These are phyloP conservation scores for Aspergillus sparsus DNA, from an alignment of 495 filamentous ascomycete genomes.

Conservation along the genomic window DNA sequence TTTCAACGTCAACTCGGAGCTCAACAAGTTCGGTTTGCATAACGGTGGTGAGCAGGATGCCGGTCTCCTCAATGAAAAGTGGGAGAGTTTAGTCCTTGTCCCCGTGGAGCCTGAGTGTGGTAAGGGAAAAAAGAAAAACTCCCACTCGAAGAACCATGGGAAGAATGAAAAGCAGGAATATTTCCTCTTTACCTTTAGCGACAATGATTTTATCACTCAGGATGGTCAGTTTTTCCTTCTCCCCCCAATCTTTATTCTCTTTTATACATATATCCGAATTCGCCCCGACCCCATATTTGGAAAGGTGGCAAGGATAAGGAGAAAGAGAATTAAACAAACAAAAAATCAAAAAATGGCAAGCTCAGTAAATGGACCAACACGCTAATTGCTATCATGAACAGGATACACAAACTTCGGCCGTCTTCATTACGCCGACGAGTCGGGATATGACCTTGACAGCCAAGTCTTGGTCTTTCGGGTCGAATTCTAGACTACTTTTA, in stretches of 20 bases:
- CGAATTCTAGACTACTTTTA: conserved; percentile 39
- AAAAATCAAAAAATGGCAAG: too few species aligned
- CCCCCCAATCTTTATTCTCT: too few species aligned
- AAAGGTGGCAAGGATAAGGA: too few species aligned
- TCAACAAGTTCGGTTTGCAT: conserved; percentile 67
- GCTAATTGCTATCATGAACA: conserved; percentile 24
- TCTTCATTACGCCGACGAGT: conserved; percentile 60
- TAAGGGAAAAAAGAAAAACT: too few species aligned
- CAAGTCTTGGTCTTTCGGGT: conserved; percentile 76
- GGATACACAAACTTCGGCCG: conserved; percentile 65
- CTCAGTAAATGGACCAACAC: neutral
- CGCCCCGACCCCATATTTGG: too few species aligned
- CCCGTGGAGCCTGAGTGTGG: conserved; percentile 53
- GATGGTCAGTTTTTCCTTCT: conserved; percentile 51
- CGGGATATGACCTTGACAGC: conserved; percentile 64
- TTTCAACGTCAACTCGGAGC: conserved; percentile 68
- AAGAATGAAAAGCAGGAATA: conserved; percentile 55
- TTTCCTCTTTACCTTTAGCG: conserved; percentile 67
- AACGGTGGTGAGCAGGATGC: conserved; percentile 63
- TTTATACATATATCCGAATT: too few species aligned
- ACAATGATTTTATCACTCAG: conserved; percentile 83
- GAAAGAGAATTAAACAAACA: neutral
- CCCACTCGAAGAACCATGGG: neutral
- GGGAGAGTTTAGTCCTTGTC: conserved; percentile 70
- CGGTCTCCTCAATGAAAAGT: conserved; percentile 74